phyloP scores from a whole-genome alignment of 371 early-diverging fungal genomes.

The Fennellomyces sp. region DNA sequence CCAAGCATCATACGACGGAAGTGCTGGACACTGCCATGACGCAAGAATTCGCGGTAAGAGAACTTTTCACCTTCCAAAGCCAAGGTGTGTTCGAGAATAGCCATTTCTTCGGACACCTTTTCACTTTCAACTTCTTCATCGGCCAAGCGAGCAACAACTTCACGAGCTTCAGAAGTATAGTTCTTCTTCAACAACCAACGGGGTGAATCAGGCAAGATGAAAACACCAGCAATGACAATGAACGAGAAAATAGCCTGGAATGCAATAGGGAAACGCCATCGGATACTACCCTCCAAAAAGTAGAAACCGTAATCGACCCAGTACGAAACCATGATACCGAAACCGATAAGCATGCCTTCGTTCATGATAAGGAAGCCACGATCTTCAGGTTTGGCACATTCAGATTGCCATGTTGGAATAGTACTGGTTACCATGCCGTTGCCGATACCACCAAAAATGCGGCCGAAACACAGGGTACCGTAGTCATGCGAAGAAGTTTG shows the following conservation, averaged over 20 bases:
- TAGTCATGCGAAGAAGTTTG: conserved; percentile 40
- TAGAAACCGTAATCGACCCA: conserved; percentile 51
- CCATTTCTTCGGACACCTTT: conserved; percentile 38
- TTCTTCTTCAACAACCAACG: conserved; percentile 59
- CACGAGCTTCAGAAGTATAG: conserved; percentile 35
- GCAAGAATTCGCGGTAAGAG: conserved; percentile 41
- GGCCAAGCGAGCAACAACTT: conserved; percentile 42
- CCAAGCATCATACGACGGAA: conserved; percentile 45
- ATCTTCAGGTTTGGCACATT: conserved; percentile 20
- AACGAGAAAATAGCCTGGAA: conserved; percentile 54
- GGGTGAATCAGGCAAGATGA: conserved; percentile 59
- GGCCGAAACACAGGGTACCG: conserved; percentile 45
- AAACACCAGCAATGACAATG: conserved; percentile 40
- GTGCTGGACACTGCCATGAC: conserved; percentile 43
- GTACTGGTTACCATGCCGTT: conserved; percentile 57
- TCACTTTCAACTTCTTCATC: conserved; percentile 32
- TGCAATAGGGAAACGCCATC: conserved; percentile 57
- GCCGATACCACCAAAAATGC: conserved; percentile 59
- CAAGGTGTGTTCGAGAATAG: conserved; percentile 44
- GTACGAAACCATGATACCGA: conserved; percentile 32
- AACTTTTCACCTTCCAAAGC: conserved; percentile 24
- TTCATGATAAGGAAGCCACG: conserved; percentile 21
- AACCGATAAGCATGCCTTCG: conserved; percentile 23
- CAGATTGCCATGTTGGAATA: conserved; percentile 22
- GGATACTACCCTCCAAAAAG: conserved; percentile 34